These are phyloP conservation scores for Cerioporus squamosus DNA, from an alignment of 1,284 basidiomycete species.

Conservation along the genomic window DNA sequence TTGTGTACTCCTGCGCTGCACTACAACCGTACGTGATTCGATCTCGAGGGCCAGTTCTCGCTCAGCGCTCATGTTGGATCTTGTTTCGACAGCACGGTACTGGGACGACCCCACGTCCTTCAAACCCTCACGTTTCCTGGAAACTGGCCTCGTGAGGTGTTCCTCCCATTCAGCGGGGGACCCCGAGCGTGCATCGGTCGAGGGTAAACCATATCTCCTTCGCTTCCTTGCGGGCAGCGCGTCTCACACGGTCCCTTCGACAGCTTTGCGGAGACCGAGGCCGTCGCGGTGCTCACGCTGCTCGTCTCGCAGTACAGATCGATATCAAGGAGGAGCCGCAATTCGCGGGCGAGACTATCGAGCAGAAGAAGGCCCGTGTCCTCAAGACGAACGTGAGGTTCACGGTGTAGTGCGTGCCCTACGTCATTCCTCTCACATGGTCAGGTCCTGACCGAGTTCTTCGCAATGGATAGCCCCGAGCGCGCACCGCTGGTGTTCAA, in stretches of 20 bases:
- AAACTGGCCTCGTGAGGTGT: conserved; percentile 43
- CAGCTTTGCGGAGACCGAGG: conserved; percentile 34
- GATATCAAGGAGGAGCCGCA: conserved; percentile 33
- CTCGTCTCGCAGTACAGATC: conserved; percentile 28
- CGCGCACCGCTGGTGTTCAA: conserved; percentile 17
- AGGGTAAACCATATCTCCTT: background rate
- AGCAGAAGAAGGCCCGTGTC: conserved; percentile 32
- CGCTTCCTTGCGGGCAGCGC: background rate
- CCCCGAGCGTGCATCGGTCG: conserved; percentile 45
- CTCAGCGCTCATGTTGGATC: too few species aligned
- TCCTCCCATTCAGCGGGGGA: conserved; percentile 43
- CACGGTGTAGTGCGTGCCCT: conserved; percentile 17
- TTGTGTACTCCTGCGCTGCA: conserved; percentile 52
- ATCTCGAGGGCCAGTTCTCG: too few species aligned
- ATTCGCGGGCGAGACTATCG: conserved; percentile 35
- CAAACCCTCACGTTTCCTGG: conserved; percentile 44
- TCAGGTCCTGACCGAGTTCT: background rate
- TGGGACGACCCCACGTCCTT: conserved; percentile 45
- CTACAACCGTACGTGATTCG: conserved; percentile 34
- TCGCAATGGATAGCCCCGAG: conserved; percentile 4
- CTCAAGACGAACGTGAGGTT: conserved; percentile 20
- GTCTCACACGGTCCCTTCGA: conserved; percentile 19
- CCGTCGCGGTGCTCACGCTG: conserved; percentile 26
- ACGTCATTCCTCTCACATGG: background rate
- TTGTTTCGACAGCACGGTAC: conserved; percentile 37